Evolutionary conservation across 768 basidiomycete species (phyloP), one percentile per base, ranked within the genome.

Genomic region (Coprinopsis sp.): DNA sequence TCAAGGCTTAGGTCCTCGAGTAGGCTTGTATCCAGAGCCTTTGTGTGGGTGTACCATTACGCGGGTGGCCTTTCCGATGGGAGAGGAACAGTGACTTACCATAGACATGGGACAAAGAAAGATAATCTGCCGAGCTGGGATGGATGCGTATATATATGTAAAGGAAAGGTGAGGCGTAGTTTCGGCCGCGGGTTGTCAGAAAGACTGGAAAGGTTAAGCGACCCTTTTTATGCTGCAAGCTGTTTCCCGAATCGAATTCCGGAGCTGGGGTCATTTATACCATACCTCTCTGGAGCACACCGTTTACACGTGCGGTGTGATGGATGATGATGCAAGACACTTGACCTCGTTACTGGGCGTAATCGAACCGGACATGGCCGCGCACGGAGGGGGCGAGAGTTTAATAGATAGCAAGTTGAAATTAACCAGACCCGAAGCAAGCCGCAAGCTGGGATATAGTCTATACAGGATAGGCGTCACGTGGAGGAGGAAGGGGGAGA

Each of bases 231-330:
- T 50, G 49, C 27, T 51, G 46, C 24, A 45, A 44, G 45, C 14
- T n/a, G 13, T 14, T 25, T 30, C 37, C 24, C 14, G 44, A 45
- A 40, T 44, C 34, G 47, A 49, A 33, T 19, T 51, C 41, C 48
- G 44, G 46, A 53, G 51, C 31, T 46, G 52, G 49, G 42, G 33
- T n/a, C 44, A 56, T 56, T 59, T 53, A 60, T 62, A 64, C 59
- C 59, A n/a, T n/a, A n/a, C n/a, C n/a, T n/a, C n/a, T 59, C 59
- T 28, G 61, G 60, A 69, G 69, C 73, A 67, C 71, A 66, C 64
- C 69, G 60, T 49, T 63, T 61, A 63, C 73, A 72, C 73, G 72
- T 74, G 73, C 56, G 40, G 58, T 56, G 28, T 33, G 62, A 45
- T 59, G 60, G 64, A 64, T 55, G 52, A 29, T 47, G 46, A 47